Percentiles rank a stretch among this genome's conserved stretches.
These are phyloP conservation scores for Vanderwaltozyma tropicalis DNA, from an alignment of 805 yeast genomes.

Conservation along the genomic window DNA sequence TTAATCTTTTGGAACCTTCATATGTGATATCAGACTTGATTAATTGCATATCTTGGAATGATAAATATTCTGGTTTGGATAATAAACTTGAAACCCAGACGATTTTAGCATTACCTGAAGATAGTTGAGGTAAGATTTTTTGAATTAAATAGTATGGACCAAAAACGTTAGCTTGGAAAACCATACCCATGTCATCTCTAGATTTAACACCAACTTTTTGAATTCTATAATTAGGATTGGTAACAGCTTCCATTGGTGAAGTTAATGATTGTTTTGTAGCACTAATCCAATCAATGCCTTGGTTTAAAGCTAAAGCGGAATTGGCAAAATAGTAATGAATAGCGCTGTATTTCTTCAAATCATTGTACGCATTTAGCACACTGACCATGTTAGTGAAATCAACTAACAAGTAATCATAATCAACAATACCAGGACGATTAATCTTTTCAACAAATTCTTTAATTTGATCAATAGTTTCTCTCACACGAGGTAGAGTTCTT, in stretches of 20 bases:
- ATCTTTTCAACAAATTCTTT: constrained; percentile 34
- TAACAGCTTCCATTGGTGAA: constrained; percentile 73
- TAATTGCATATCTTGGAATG: constrained; percentile 67
- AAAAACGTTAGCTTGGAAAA: constrained; percentile 93
- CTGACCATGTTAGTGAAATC: constrained; percentile 89
- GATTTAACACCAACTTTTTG: constrained; percentile 73
- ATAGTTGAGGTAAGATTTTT: constrained; percentile 46
- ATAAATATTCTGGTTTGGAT: constrained; percentile 65
- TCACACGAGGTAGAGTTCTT: constrained; percentile 76
- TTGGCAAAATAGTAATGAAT: constrained; percentile 76
- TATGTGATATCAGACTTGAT: constrained; percentile 57
- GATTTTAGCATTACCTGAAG: constrained; percentile 48
- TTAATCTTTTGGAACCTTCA: constrained; percentile 83
- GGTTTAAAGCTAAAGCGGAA: constrained; percentile 83
- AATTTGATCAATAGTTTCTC: constrained; percentile 56
- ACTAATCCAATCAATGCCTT: constrained; percentile 76
- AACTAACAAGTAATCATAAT: constrained; percentile 80
- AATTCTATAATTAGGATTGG: constrained; percentile 75
- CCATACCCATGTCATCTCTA: constrained; percentile 70
- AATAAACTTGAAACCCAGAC: constrained; percentile 83
- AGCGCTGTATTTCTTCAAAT: constrained; percentile 53
- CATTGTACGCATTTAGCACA: constrained; percentile 61
- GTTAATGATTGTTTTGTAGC: constrained; percentile 59
- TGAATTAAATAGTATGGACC: constrained; percentile 85
- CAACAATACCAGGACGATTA: constrained; percentile 48